A percentile compares a stretch with the other conserved stretches of the same genome.
These are phyloP conservation scores for Gardenia jasminoides DNA, from an alignment of 257 asterid species.

Conservation along the genomic window DNA sequence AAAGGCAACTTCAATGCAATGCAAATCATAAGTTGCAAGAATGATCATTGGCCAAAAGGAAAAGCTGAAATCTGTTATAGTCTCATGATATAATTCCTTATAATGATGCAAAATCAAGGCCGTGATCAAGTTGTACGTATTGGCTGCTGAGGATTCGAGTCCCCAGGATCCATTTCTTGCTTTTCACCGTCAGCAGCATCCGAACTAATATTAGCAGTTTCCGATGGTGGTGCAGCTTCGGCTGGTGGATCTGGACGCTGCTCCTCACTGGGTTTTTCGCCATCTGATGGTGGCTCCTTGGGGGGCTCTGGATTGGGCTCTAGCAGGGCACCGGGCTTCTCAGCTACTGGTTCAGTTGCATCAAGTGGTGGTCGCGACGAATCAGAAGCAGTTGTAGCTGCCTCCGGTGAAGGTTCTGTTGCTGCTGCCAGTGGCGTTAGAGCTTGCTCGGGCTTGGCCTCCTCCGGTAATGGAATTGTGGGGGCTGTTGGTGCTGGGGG, in stretches of 20 bases:
- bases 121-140: conserved; percentile 20
- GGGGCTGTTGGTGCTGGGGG: conserved; percentile 45
- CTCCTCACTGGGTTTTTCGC: conserved; percentile 24
- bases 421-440: conserved; percentile 19
- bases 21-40: too few species aligned
- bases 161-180: conserved; percentile 15
- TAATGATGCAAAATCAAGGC: neutral
- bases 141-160: conserved; percentile 17
- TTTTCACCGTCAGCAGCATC: conserved; percentile 17
- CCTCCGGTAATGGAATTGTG: conserved; percentile 31
- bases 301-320: conserved; percentile 21
- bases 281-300: conserved; percentile 21
- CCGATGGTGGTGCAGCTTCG: conserved; percentile 29
- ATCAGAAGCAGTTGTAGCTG: neutral
- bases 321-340: conserved; percentile 22
- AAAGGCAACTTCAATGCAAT: too few species aligned
- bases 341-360: conserved; percentile 18
- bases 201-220: neutral
- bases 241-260: conserved; percentile 28
- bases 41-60: too few species aligned
- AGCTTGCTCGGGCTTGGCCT: conserved; percentile 27
- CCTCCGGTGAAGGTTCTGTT: neutral
- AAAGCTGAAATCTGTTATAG: too few species aligned
- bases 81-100: too few species aligned
- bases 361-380: conserved; percentile 23